These are phyloP conservation scores for Colletotrichum graminicola DNA, from an alignment of 2,329 filamentous ascomycete genomes.

Conservation along the genomic window DNA sequence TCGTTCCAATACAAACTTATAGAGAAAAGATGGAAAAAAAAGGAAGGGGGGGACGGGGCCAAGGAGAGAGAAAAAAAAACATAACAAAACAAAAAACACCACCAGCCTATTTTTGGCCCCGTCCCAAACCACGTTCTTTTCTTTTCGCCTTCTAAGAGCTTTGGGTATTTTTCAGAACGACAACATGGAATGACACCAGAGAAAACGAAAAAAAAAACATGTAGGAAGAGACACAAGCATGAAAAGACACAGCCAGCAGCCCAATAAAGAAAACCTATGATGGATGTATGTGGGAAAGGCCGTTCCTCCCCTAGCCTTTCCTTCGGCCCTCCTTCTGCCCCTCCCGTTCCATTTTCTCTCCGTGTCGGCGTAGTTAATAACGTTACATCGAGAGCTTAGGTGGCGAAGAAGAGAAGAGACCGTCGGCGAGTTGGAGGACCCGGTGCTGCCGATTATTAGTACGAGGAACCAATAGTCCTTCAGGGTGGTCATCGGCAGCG, in stretches of 20 bases:
- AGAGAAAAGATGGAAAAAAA: neutral
- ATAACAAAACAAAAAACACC: slow-evolving; percentile 8
- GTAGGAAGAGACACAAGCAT: slow-evolving; percentile 8
- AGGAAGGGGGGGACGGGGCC: neutral
- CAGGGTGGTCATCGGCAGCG: neutral
- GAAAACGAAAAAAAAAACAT: slow-evolving; percentile 9
- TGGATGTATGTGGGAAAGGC: slow-evolving; percentile 18
- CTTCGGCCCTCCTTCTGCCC: neutral
- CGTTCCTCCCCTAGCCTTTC: slow-evolving; percentile 4
- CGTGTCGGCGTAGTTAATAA: slow-evolving; percentile 29
- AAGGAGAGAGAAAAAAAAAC: slow-evolving; percentile 1
- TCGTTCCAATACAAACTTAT: slow-evolving; percentile 41
- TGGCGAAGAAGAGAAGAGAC: slow-evolving; percentile 18
- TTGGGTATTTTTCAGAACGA: slow-evolving; percentile 44
- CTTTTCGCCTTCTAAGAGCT: slow-evolving; percentile 37
- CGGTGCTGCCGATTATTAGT: slow-evolving; percentile 11
- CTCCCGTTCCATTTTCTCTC: slow-evolving; percentile 8
- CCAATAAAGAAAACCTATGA: slow-evolving; percentile 11
- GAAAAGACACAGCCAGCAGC: neutral
- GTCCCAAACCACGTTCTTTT: slow-evolving; percentile 37
- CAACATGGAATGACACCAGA: slow-evolving; percentile 31
- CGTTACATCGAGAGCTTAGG: slow-evolving; percentile 27
- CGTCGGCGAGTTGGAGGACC: neutral
- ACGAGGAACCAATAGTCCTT: slow-evolving; percentile 2
- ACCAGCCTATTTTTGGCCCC: slow-evolving; percentile 8